Base-by-base conservation (phyloP, 345 rosid species). In the Hirschfeldia incana region DNA sequence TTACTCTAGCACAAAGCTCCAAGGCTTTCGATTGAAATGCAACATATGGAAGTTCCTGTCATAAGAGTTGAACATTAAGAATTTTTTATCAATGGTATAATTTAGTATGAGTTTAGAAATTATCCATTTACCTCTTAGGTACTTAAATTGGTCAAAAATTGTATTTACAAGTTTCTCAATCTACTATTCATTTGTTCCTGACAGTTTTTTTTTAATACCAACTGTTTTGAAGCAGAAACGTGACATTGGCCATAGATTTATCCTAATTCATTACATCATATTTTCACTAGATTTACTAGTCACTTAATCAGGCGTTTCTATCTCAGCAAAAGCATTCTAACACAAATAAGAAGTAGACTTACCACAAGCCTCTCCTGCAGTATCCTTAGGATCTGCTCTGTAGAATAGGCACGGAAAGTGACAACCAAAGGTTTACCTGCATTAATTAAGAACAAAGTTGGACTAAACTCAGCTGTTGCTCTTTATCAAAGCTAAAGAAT, bases 1-100 rank as follows among this genome's bases (percentile, higher is more conserved):
- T 88, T 79, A 94, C 99, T 80, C 99, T 92, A 49, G 98, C 97
- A 76, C 99, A 94, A 12, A 94, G 89, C 82, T 94, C 98, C 86
- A 94, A 76, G 46, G 98, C 98, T 71, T 87, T 92, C 66, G 88
- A 86, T 65, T 92, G 92, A 80, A 91, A 94, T 27, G 86, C 87
- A 68, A 74, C 71, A 73, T 72, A 83, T 61, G 94, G 87, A 73
- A 91, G 83, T 34, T 30, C 89, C 97, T 94, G 86, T 53, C 21
- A 78, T 8, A 69, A 69, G 15, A 82, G 63, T 37, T 21, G 10
- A 34, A 62, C 21, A 3, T 29, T 30, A 60, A 69, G 42, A 59
- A 60, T 4, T 11, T 16, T 13, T 34, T 10, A 69, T 15, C 28
- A 70, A 39, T 15, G 1, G 57, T 37, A 29, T 42, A 42, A 65